Evolutionary conservation across 352 stramenopile species (phyloP), one percentile per base, ranked within the genome.

Genomic region (Globisporangium orthogonon): DNA sequence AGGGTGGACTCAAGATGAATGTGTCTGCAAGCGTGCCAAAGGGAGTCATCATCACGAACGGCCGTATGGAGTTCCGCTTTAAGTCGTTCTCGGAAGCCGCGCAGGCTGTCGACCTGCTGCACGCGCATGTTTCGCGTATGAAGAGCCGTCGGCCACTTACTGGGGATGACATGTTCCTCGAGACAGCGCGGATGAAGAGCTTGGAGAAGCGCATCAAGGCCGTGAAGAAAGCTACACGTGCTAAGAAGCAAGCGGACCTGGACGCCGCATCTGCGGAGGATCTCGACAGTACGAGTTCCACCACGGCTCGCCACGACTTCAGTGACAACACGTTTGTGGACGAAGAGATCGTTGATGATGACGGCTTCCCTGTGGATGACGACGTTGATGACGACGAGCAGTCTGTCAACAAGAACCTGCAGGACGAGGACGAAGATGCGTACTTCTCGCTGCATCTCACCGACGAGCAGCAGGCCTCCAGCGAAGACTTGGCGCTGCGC

Each of bases 31-130:
- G 50, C 7, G 33, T 54, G 7, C 50, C 50, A 10, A 10, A 31
- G 31, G 50, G 50, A 18, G 56, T 61, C 39, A 45, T 49, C 61
- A 69, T 61, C 67, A 82, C 81, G 43, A 93, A 86, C 56, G 85
- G 85, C 23, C 76, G 79, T 37, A 53, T 95, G 55, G 85, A 95
- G 61, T 67, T 95, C 37, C 65, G 55, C 14, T 91, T 95, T 46
- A 63, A 67, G 30, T 83, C 74, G 23, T 95, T 91, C 53, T 59
- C 70, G 14, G 77, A 95, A 56, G 81, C 85, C 3, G 81, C 83
- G 35, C 78, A 91, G 64, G 83, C 83, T 6, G 67, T 91, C 1
- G 79, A 90, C 1, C 18, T 86, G n/a, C 60, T 95, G 52, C 50
- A 83, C 45, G 54, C 59, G n/a, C 59, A 89, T 54, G 71, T 89